phyloP scores from a whole-genome alignment of 345 rosid genomes.

The Dipteronia sinensis region DNA sequence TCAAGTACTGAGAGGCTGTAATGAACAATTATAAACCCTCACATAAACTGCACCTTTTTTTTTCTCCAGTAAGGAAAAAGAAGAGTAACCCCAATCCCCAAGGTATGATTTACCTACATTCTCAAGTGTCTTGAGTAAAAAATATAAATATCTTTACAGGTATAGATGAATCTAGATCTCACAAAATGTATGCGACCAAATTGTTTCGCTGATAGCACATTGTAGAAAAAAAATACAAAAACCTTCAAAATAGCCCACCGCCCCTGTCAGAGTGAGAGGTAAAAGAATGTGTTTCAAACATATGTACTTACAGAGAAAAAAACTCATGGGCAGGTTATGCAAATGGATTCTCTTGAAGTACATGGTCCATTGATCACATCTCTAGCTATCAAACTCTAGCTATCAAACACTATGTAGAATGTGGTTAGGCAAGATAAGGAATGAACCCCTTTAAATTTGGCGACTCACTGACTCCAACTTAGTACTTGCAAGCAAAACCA shows the following conservation, averaged over 20 bases:
- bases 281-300: background rate
- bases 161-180: slow-evolving; percentile 16
- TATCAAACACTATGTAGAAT: background rate
- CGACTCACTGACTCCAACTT: background rate
- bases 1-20: background rate
- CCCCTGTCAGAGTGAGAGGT: background rate
- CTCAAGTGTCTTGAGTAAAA: background rate
- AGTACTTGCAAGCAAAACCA: slow-evolving; percentile 7
- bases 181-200: background rate
- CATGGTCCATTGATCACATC: background rate
- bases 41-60: background rate
- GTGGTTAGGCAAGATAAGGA: background rate
- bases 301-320: background rate
- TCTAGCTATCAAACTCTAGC: background rate
- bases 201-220: background rate
- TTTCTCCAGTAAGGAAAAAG: background rate
- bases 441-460: background rate
- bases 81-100: background rate
- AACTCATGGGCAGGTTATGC: background rate
- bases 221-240: slow-evolving; percentile 1
- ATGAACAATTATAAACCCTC: background rate
- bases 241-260: background rate
- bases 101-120: too few species aligned
- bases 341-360: background rate
- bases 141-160: slow-evolving; percentile 2